A percentile compares a stretch with the other conserved stretches of the same genome.
Conservation (phyloP, 768 basidiomycete genomes). For the Rhizopogon salebrosus region DNA sequence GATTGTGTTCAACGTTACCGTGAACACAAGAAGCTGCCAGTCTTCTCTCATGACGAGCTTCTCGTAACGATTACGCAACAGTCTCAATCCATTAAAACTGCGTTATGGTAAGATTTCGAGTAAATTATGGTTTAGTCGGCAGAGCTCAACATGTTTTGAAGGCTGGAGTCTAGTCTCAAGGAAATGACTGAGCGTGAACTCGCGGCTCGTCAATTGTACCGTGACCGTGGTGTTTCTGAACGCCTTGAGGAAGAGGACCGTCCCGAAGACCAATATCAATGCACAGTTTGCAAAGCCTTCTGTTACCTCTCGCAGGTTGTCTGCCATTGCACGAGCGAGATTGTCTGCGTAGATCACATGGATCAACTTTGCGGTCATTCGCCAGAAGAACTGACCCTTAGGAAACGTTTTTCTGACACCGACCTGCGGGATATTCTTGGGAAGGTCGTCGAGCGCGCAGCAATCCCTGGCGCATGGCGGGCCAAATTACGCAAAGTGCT, state of each 20-base stretch:
- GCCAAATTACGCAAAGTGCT: slow-evolving; percentile 63
- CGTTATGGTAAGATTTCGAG: slow-evolving; percentile 67
- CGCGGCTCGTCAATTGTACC: slow-evolving; percentile 56
- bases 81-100: slow-evolving; percentile 86
- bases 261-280: slow-evolving; percentile 94
- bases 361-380: slow-evolving; percentile 68
- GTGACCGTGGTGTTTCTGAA: slow-evolving; percentile 58
- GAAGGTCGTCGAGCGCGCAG: slow-evolving; percentile 67
- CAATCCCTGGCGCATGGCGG: slow-evolving; percentile 72
- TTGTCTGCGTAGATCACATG: slow-evolving; percentile 84
- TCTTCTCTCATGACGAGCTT: slow-evolving; percentile 97
- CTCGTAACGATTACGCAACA: slow-evolving; percentile 97
- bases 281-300: slow-evolving; percentile 86
- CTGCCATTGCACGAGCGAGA: slow-evolving; percentile 71
- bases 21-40: slow-evolving; percentile 87
- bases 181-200: slow-evolving; percentile 91
- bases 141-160: slow-evolving; percentile 28
- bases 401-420: slow-evolving; percentile 77
- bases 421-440: slow-evolving; percentile 64
- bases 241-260: slow-evolving; percentile 73
- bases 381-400: slow-evolving; percentile 53
- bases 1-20: slow-evolving; percentile 89
- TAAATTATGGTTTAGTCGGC: slow-evolving; percentile 8
- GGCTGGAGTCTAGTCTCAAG: slow-evolving; percentile 77
- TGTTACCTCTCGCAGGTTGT: slow-evolving; percentile 93